Evolutionary conservation across 2,329 filamentous ascomycete genomes (phyloP), one percentile per base, ranked within the genome.

Genomic region (Cladosporium velox): DNA sequence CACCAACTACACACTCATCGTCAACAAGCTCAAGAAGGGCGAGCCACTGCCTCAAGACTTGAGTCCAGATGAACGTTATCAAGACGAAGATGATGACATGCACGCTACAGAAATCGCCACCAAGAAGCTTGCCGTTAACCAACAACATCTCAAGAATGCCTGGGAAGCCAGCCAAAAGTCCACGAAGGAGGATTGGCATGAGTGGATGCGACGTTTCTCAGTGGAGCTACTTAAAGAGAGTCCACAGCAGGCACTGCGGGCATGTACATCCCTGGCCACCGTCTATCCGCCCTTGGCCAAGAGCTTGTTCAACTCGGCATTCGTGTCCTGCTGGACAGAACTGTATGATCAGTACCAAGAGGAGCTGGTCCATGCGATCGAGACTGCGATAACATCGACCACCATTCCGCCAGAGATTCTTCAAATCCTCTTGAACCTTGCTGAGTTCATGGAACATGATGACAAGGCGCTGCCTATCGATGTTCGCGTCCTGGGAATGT

Each of bases 381-480:
- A 99, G 77, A 92, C 91, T 68, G 95, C 96, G 0, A 91, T 99
- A 71, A 95, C 93, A 64, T 98, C 94, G 3, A 91, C 94, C 62
- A 94, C 97, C 72, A 96, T 99, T 14, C 94, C 95, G 0, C 95
- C 96, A 0, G 96, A 99, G 77, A 90, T 99, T 70, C 83, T 99
- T 10, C 94, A 97, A 67, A 90, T 97, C 59, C 84, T 99, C 32
- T 87, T 99, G 59, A 99, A 99, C 74, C 85, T 99, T 60, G 95
- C 95, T 26, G 95, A 99, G 77, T 99, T 99, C 78, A 99, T 99
- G 95, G 95, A 99, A 77, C 95, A 99, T 75, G 96, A 99, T 73
- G 95, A 99, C 77, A 99, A 99, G 78, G 94, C 96, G 15, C 82
- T 99, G 62, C 95, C 95, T 1, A 99, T 99, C 69, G 96, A 99